phyloP scores from a whole-genome alignment of 352 stramenopile genomes.

The Pythium sp. region DNA sequence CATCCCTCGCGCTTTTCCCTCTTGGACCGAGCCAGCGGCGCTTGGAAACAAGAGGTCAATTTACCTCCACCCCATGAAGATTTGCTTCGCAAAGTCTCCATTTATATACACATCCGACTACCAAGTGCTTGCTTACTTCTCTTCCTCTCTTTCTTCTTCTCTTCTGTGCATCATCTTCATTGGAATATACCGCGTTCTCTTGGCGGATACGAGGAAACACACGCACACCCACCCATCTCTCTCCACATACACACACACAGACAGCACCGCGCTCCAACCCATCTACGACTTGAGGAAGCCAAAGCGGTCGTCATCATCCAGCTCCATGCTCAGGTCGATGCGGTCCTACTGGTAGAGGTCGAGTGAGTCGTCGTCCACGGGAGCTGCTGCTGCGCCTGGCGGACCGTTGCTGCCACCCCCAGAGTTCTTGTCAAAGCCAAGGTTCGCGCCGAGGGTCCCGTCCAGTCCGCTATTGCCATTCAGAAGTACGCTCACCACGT shows the following conservation, averaged over 20 bases:
- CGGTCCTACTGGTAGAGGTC: conserved; percentile 78
- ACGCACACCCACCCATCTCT: conserved; percentile 9
- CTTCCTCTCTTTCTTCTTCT: conserved; percentile 14
- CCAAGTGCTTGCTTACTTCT: neutral
- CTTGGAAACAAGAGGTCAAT: neutral
- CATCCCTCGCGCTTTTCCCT: neutral
- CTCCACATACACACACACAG: conserved; percentile 24
- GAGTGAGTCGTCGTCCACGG: conserved; percentile 45
- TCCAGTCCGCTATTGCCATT: neutral
- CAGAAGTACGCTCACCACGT: conserved; percentile 13
- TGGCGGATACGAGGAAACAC: conserved; percentile 17
- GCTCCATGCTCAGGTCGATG: conserved; percentile 78
- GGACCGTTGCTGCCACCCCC: neutral
- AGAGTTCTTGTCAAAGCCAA: conserved; percentile 18
- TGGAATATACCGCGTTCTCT: conserved; percentile 16
- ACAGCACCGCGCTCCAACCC: conserved; percentile 2
- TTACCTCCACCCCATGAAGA: neutral
- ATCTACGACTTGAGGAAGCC: conserved; percentile 81
- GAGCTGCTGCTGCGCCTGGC: neutral
- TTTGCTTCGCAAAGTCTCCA: neutral
- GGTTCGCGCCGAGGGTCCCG: conserved; percentile 1
- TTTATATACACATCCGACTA: conserved; percentile 9
- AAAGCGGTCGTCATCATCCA: conserved; percentile 86
- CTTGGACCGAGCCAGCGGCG: neutral
- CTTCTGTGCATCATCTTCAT: conserved; percentile 10